Evolutionary conservation across 768 basidiomycete species (phyloP), one percentile per base, ranked within the genome.

Genomic region (Butyriboletus loyo): DNA sequence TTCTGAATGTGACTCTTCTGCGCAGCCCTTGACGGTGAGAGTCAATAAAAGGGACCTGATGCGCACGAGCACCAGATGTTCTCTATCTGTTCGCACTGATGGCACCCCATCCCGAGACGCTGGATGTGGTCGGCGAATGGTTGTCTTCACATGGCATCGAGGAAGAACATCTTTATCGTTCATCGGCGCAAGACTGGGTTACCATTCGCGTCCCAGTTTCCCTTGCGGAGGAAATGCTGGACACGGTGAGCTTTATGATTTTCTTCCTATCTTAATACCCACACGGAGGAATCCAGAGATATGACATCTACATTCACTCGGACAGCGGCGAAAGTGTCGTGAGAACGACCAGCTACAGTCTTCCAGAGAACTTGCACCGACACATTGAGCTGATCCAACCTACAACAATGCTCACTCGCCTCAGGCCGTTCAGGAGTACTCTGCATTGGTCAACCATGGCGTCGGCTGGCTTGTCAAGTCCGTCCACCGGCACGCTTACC

Each of bases 371-470:
- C 50, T 66, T 89, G 42, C 76, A 83, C 58, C 68, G 72, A 4
- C 85, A 88, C 60, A 65, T 88, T 50, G 85, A 87, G 35, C 67
- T 88, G 27, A 72, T 89, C 27, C 85, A 87, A 55, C 87, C 87
- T 0, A 88, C 87, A 4, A 89, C 86, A 17, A 14, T 17, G 8
- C 25, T 89, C 59, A 71, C 76, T 37, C 76, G 76, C n/a, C n/a
- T n/a, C n/a, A n/a, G n/a, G n/a, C n/a, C n/a, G n/a, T n/a, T n/a
- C n/a, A n/a, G n/a, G n/a, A 74, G 75, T 5, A 79, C 73, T 0
- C 58, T 80, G 24, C 70, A 73, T 49, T 70, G 61, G 61, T 54
- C 68, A 14, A 57, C 60, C 2, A 41, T 27, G n/a, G 30, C 13
- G 37, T 55, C 21, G 32, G 58, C 24, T 46, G 39, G 9, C 3